Evolutionary conservation across 805 yeast species (phyloP).

Genomic region (Saccharomycopsis amapae): DNA sequence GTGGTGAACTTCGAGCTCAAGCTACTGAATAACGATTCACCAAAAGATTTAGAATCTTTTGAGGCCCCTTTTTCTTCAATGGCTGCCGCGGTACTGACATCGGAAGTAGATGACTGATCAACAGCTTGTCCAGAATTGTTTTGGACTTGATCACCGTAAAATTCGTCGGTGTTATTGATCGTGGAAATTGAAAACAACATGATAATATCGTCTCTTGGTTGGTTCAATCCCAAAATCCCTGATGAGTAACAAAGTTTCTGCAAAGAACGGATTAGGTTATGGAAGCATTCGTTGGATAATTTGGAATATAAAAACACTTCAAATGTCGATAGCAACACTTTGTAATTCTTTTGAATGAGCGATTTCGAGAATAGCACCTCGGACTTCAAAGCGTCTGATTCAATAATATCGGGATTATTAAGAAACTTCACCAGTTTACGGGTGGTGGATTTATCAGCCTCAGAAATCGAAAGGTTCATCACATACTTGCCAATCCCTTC

Average conservation of each 20-base stretch:
- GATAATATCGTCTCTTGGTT: conserved; percentile 52
- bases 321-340: conserved; percentile 37
- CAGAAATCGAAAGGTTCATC: conserved; percentile 27
- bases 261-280: conserved; percentile 57
- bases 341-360: conserved; percentile 33
- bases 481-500: conserved; percentile 63
- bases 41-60: conserved; percentile 12
- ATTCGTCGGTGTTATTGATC: conserved; percentile 32
- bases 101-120: background rate
- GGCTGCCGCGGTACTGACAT: background rate
- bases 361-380: conserved; percentile 19
- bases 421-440: conserved; percentile 23
- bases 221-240: conserved; percentile 57
- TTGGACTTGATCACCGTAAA: background rate
- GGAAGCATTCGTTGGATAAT: conserved; percentile 65
- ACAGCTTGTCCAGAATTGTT: background rate
- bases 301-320: conserved; percentile 54
- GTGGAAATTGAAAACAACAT: conserved; percentile 40
- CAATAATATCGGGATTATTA: conserved; percentile 19
- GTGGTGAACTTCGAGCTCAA: conserved; percentile 17
- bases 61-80: background rate
- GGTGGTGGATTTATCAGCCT: background rate
- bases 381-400: conserved; percentile 4
- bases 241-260: conserved; percentile 80
- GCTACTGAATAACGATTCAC: conserved; percentile 19